These are phyloP conservation scores for Exophiala calicioides DNA, from an alignment of 2,329 filamentous ascomycete genomes.

Conservation along the genomic window DNA sequence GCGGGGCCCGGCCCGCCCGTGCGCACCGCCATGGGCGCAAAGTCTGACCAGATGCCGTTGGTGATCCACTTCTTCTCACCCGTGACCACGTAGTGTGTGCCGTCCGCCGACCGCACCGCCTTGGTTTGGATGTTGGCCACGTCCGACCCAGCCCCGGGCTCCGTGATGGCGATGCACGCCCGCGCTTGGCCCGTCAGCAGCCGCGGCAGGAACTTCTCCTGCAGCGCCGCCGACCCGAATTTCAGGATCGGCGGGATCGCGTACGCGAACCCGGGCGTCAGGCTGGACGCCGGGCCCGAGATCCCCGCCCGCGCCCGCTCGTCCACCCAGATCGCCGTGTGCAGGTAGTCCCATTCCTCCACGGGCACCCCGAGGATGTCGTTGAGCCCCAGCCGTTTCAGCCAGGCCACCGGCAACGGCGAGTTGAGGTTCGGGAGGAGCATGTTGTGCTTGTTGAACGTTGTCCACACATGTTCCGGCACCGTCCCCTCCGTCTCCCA, in stretches of 20 bases:
- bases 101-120: constrained; percentile 61
- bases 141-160: constrained; percentile 72
- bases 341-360: constrained; percentile 72
- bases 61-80: constrained; percentile 83
- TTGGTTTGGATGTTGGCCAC: constrained; percentile 71
- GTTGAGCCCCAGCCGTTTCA: constrained; percentile 65
- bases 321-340: constrained; percentile 68
- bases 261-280: constrained; percentile 72
- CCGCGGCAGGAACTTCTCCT: constrained; percentile 67
- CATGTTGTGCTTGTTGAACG: constrained; percentile 67
- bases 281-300: constrained; percentile 54
- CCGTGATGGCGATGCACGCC: constrained; percentile 75
- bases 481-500: constrained; percentile 68
- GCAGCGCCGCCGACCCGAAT: constrained; percentile 62
- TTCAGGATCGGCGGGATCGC: constrained; percentile 71
- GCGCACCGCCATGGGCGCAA: constrained; percentile 69
- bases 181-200: constrained; percentile 66
- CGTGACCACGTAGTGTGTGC: constrained; percentile 69
- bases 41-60: constrained; percentile 70
- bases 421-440: constrained; percentile 67
- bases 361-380: constrained; percentile 66
- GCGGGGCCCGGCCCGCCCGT: constrained; percentile 62
- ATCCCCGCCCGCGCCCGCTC: constrained; percentile 69
- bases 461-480: constrained; percentile 63
- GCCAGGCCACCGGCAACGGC: constrained; percentile 66